phyloP scores from a whole-genome alignment of 148 eudicot genomes.

The Simmondsia chinensis region DNA sequence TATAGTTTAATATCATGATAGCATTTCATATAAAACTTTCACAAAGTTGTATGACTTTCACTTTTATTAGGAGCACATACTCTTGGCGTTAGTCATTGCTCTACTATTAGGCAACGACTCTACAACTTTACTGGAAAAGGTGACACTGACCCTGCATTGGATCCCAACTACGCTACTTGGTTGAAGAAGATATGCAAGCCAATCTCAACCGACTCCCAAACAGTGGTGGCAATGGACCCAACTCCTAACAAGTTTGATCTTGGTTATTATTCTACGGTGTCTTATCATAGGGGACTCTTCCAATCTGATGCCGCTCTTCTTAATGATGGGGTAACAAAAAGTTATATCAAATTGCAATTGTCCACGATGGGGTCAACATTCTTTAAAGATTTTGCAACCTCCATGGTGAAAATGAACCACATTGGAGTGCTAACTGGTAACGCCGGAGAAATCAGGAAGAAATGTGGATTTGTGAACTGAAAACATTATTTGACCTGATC shows the following conservation, averaged over 20 bases:
- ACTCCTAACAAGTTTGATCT: conserved; percentile 35
- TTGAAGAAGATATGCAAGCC: conserved; percentile 28
- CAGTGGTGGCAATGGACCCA: conserved; percentile 37
- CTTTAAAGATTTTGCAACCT: conserved; percentile 22
- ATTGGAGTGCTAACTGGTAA: conserved; percentile 13
- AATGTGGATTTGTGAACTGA: conserved; percentile 21
- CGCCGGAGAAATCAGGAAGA: conserved; percentile 23
- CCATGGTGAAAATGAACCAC: conserved; percentile 19
- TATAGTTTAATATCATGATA: too few species aligned
- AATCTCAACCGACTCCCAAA: conserved; percentile 1
- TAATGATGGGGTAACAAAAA: conserved; percentile 15
- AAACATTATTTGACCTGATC: too few species aligned
- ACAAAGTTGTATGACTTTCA: too few species aligned
- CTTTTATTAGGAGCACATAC: conserved; percentile 72
- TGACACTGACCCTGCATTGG: conserved; percentile 43
- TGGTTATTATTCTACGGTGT: conserved; percentile 31
- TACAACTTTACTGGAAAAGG: conserved; percentile 64
- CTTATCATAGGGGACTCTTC: conserved; percentile 40
- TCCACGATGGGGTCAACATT: conserved; percentile 15
- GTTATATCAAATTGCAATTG: conserved; percentile 25
- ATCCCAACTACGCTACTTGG: conserved; percentile 18
- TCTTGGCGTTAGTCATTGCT: conserved; percentile 49
- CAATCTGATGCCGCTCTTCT: conserved; percentile 52
- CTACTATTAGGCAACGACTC: conserved; percentile 20
- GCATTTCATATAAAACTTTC: too few species aligned